Conservation (phyloP, 768 basidiomycete species). For the Fomitopsis serialis region DNA sequence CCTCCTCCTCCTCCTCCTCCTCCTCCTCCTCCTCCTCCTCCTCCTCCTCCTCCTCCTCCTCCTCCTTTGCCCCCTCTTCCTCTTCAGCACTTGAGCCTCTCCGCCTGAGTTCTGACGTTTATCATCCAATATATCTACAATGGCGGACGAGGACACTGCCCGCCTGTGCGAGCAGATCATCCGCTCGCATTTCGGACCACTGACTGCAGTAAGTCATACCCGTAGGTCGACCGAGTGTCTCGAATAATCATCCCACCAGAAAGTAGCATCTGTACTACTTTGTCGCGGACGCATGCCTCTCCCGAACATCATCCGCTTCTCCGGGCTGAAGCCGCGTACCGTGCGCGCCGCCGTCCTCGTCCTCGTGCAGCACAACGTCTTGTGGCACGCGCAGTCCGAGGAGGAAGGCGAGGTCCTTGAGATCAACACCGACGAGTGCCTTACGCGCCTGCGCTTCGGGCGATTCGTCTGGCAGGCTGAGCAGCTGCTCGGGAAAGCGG, state of each 20-base stretch:
- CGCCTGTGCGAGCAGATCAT: conserved; percentile 60
- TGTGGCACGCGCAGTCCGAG: conserved; percentile 76
- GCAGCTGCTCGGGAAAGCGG: conserved; percentile 62
- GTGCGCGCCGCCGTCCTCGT: conserved; percentile 69
- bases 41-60: too few species aligned
- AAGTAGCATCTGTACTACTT: conserved; percentile 68
- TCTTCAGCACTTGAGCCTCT: too few species aligned
- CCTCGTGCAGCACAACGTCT: conserved; percentile 86
- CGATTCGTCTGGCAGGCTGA: conserved; percentile 73
- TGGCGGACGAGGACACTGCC: conserved; percentile 63
- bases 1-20: too few species aligned
- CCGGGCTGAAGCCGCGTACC: conserved; percentile 60
- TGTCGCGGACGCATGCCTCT: conserved; percentile 79
- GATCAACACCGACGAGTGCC: conserved; percentile 78
- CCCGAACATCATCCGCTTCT: conserved; percentile 60
- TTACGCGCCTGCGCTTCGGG: conserved; percentile 79
- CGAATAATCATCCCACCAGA: conserved; percentile 34
- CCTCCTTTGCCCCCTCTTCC: too few species aligned
- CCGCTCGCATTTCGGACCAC: conserved; percentile 57
- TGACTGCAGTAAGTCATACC: conserved; percentile 50
- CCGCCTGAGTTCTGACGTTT: too few species aligned
- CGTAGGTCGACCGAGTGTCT: background rate
- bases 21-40: too few species aligned
- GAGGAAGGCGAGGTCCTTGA: conserved; percentile 77
- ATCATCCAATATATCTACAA: too few species aligned